Percentiles rank a stretch among this genome's conserved stretches.
These are phyloP conservation scores for Penicillium antarcticum DNA, from an alignment of 495 filamentous ascomycete species.

Conservation along the genomic window DNA sequence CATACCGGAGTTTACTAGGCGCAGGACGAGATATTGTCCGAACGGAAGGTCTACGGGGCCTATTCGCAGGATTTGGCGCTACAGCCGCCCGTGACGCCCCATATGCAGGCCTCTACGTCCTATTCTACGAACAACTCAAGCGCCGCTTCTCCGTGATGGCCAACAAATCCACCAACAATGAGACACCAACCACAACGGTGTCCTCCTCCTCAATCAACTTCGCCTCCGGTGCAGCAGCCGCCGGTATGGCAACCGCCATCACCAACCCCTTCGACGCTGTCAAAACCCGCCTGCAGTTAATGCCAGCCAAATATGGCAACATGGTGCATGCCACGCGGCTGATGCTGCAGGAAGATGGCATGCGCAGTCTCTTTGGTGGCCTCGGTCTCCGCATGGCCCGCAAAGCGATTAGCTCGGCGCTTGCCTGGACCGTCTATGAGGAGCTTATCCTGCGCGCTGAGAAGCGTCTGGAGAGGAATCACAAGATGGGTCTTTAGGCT, in stretches of 20 bases:
- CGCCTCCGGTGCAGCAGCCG: constrained; percentile 71
- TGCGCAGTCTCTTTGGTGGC: constrained; percentile 80
- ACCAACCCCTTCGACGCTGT: constrained; percentile 97
- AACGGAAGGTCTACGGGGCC: constrained; percentile 73
- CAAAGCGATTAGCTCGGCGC: constrained; percentile 86
- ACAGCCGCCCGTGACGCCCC: constrained; percentile 92
- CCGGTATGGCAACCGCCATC: constrained; percentile 75
- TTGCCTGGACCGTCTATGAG: constrained; percentile 97
- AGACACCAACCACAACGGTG: constrained; percentile 8
- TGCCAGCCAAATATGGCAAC: constrained; percentile 79
- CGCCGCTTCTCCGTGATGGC: constrained; percentile 49
- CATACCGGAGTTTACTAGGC: constrained; percentile 70
- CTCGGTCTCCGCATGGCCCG: constrained; percentile 82
- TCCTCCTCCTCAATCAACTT: constrained; percentile 80
- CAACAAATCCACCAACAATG: constrained; percentile 2
- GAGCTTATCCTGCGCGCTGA: constrained; percentile 80
- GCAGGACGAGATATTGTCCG: constrained; percentile 73
- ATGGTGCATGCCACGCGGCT: constrained; percentile 70
- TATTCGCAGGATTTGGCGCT: constrained; percentile 91
- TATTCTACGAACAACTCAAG: constrained; percentile 92
- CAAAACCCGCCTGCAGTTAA: constrained; percentile 91
- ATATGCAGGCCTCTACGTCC: constrained; percentile 90
- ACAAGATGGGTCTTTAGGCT: constrained; percentile 22
- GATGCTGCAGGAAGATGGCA: constrained; percentile 81
- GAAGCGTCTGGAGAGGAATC: constrained; percentile 48